Base-by-base conservation (phyloP, 2,329 filamentous ascomycete genomes). In the Venturia effusa region DNA sequence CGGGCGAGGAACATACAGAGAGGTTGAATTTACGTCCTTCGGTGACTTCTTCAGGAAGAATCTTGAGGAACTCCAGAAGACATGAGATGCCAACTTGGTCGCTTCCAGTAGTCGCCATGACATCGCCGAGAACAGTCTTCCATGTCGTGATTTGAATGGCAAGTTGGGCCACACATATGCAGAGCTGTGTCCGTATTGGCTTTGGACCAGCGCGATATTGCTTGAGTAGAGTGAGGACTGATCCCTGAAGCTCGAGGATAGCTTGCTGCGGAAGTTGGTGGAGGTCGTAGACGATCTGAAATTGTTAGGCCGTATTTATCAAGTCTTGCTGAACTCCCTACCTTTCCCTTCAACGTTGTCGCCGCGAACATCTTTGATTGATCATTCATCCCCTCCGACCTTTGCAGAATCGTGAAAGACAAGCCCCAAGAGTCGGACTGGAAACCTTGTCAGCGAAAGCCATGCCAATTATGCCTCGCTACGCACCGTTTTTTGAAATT, bases 21-120 rank as follows among this genome's bases (percentile, higher is more conserved):
- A 99, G 84, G 83, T 92, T 96, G 83, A 99, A 97, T 81, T 97
- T 99, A 79, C 94, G 91, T 79, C 94, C 94, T 83, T 99, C 93
- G 70, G 90, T 97, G 73, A 99, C 94, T 83, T 99, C 94, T 82
- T 99, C 94, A 64, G 94, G 94, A 68, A 99, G 86, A 71, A 99
- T 92, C 76, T 91, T 92, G 68, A 99, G 83, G 76, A 99, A 99
- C 76, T 99, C 94, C 72, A 99, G 82, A 71, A 97, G 89, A 75
- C 89, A 94, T 68, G 92, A 86, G 71, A 94, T 86, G 74, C 88
- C 91, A 34, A 87, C 85, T 66, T 88, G 84, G 71, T 89, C 88
- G 74, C 84, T 85, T 68, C 89, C 88, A 64, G 97, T 84, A 54
- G 89, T 84, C 64, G 86, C 83, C 63, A 96, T 89, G 60, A 97